These are phyloP conservation scores for Sporothrix protearum DNA, from an alignment of 2,329 filamentous ascomycete genomes.

Conservation along the genomic window DNA sequence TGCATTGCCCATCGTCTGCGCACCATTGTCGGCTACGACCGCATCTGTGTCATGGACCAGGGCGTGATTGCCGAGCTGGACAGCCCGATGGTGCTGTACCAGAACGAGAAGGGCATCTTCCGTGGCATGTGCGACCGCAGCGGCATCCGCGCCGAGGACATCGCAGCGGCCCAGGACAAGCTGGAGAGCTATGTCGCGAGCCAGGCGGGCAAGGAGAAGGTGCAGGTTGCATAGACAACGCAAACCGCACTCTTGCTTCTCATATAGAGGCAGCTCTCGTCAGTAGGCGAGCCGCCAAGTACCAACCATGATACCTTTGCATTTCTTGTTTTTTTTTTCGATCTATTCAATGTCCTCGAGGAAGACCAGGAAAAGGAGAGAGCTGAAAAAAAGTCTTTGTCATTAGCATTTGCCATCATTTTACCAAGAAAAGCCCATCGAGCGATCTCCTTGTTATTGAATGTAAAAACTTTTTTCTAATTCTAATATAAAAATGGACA, in stretches of 20 bases:
- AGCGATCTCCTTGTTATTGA: not conserved
- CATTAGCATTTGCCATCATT: too few relatives aligned
- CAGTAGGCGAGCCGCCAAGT: not conserved
- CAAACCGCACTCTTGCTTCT: not conserved
- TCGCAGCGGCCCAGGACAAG: constrained; percentile 39
- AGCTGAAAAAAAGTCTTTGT: not conserved
- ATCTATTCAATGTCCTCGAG: not conserved
- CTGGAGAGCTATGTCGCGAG: constrained; percentile 28
- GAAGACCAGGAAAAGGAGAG: not conserved
- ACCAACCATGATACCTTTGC: constrained; percentile 9
- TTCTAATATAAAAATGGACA: constrained; percentile 1
- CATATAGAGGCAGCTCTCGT: not conserved
- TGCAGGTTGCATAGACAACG: not conserved
- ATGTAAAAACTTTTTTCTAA: not conserved
- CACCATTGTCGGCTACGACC: constrained; percentile 90
- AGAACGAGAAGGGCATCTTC: constrained; percentile 69
- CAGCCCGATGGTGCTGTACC: constrained; percentile 69
- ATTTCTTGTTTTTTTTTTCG: not conserved
- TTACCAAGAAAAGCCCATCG: not conserved
- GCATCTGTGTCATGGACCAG: constrained; percentile 94
- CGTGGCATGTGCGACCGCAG: constrained; percentile 84
- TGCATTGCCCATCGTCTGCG: constrained; percentile 90
- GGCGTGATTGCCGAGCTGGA: constrained; percentile 85
- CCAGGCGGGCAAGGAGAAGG: constrained; percentile 20
- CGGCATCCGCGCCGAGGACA: constrained; percentile 63